Base-by-base conservation (phyloP, 306 rosid genomes). In the Acacia crassicarpa region DNA sequence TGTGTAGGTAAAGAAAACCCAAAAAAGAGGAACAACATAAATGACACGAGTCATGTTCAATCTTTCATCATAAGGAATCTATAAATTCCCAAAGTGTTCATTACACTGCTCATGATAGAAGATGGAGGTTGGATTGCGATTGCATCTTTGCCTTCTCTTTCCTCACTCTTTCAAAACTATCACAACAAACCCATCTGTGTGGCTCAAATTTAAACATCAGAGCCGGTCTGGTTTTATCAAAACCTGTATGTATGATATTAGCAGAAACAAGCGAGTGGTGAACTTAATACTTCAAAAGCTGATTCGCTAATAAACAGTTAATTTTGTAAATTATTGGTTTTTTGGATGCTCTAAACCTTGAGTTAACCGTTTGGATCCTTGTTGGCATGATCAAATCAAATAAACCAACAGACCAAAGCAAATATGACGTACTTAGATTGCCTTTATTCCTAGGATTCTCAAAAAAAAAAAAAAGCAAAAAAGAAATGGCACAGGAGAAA, bases 61-160 rank as follows among this genome's bases (percentile, higher is more conserved):
- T 49, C 59, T 43, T 38, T 12, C 27, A 67, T 67, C 20, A 15
- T 78, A 35, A 49, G 58, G 56, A 78, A 78, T 63, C 65, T 20
- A 32, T 11, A 35, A 33, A 46, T 72, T 72, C 83, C 40, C 72
- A 12, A 11, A 61, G 13, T 11, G 48, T 44, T 44, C 14, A 44
- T 44, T 0, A 44, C 3, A 8, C 13, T 48, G 22, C 32, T 72
- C 3, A n/a, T 46, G 49, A 63, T 23, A 17, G 62, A 62, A 62
- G 72, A 44, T 25, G 63, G 46, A 10, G 59, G 61, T 48, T 56
- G 68, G 40, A 27, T 15, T 6, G 27, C 66, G 74, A 27, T 15
- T 9, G 40, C 56, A 78, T 78, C 78, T 85, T 81, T 72, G 22
- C 49, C 38, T 80, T 78, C 23, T 53, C 11, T 33, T 19, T 58